Conservation (phyloP, 2,329 filamentous ascomycete species). For the Paramyrothecium roridum region DNA sequence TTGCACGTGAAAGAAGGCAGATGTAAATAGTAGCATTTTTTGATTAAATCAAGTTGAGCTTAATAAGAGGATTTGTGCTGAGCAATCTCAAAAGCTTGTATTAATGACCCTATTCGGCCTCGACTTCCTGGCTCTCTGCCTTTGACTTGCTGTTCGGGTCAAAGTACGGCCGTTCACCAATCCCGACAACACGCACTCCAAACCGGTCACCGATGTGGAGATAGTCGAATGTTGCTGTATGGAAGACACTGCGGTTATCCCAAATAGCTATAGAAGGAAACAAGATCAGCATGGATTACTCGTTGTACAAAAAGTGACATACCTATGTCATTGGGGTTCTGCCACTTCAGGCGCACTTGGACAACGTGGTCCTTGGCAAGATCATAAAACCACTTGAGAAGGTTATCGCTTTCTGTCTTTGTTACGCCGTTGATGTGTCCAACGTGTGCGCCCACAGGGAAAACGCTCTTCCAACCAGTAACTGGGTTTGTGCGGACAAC, state of each 20-base stretch:
- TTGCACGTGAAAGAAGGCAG: too few species aligned
- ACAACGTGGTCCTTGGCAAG: slow-evolving; percentile 54
- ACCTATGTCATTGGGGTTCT: slow-evolving; percentile 39
- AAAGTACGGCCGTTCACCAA: slow-evolving; percentile 53
- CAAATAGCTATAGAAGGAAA: slow-evolving; percentile 42
- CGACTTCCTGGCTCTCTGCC: neutral
- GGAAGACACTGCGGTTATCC: slow-evolving; percentile 56
- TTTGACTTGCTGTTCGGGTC: slow-evolving; percentile 37
- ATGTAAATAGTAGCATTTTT: too few species aligned
- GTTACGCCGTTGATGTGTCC: slow-evolving; percentile 48
- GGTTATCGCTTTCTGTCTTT: slow-evolving; percentile 40
- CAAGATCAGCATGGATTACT: neutral
- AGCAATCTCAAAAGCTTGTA: too few species aligned
- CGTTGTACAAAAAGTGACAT: slow-evolving; percentile 1
- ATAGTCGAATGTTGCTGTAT: slow-evolving; percentile 52
- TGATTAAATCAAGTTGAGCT: too few species aligned
- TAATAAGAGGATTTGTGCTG: too few species aligned
- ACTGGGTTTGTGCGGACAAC: slow-evolving; percentile 56
- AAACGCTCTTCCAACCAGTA: slow-evolving; percentile 55
- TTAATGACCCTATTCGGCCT: too few species aligned
- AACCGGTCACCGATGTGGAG: slow-evolving; percentile 42
- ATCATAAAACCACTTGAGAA: slow-evolving; percentile 50
- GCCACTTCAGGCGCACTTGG: slow-evolving; percentile 46
- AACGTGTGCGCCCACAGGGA: slow-evolving; percentile 49
- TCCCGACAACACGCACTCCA: slow-evolving; percentile 46